These are phyloP conservation scores for Salpingoeca rosetta DNA, from an alignment of 78 protist species.

Conservation along the genomic window DNA sequence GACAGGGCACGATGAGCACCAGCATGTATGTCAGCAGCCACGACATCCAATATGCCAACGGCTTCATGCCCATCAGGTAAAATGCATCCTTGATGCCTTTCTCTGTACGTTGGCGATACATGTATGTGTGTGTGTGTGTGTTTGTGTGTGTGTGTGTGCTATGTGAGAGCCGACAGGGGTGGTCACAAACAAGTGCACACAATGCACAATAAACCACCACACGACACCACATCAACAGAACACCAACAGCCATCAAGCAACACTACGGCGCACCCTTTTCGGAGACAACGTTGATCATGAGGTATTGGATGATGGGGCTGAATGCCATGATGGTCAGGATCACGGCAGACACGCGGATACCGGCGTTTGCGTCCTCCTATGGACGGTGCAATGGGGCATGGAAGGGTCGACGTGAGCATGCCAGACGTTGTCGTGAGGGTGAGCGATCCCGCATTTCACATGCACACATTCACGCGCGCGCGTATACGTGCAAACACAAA, in stretches of 20 bases:
- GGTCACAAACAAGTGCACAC: not conserved
- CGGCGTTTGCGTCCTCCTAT: too few relatives aligned
- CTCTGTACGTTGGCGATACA: not conserved
- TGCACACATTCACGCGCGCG: too few relatives aligned
- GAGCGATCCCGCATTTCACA: too few relatives aligned
- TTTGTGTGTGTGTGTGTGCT: not conserved
- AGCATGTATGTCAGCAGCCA: not conserved
- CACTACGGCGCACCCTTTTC: too few relatives aligned
- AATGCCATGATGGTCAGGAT: not conserved
- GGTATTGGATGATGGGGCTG: not conserved
- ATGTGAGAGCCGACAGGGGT: not conserved
- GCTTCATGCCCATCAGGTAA: not conserved
- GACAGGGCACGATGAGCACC: not conserved
- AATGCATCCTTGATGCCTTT: not conserved
- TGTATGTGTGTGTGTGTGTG: not conserved
- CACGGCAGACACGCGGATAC: too few relatives aligned
- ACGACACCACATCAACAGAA: not conserved
- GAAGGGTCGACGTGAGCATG: too few relatives aligned
- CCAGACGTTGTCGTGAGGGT: too few relatives aligned
- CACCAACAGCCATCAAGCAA: too few relatives aligned
- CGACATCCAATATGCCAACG: not conserved
- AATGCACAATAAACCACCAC: not conserved
- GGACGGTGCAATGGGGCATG: too few relatives aligned
- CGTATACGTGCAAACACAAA: too few relatives aligned
- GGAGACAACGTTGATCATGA: not conserved